Percentiles rank a stretch among this genome's conserved stretches.
phyloP scores from a whole-genome alignment of 108 stramenopile species.

The Skeletonema marinoi region DNA sequence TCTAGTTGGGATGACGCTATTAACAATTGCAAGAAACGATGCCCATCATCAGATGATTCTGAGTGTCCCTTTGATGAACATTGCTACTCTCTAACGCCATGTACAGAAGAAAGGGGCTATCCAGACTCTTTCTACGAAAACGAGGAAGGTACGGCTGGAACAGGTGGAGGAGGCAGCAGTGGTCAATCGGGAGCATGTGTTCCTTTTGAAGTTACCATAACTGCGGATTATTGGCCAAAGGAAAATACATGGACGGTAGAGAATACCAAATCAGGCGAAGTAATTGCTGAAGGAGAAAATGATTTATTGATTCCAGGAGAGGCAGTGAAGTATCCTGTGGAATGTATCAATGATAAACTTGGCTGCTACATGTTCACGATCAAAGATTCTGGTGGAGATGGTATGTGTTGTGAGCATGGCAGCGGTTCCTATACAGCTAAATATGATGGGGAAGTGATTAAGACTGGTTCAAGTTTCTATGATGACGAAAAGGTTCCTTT shows the following conservation, averaged over 20 bases:
- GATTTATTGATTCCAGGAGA: slow-evolving; percentile 36
- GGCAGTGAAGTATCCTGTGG: slow-evolving; percentile 1
- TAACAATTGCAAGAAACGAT: slow-evolving; percentile 27
- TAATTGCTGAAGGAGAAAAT: slow-evolving; percentile 26
- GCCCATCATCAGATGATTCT: slow-evolving; percentile 27
- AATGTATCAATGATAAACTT: slow-evolving; percentile 33
- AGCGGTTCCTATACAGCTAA: slow-evolving; percentile 32
- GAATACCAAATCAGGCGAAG: slow-evolving; percentile 25
- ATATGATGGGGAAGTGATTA: slow-evolving; percentile 21
- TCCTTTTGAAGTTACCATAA: slow-evolving; percentile 41
- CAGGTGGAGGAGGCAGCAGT: not conserved
- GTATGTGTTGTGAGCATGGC: slow-evolving; percentile 48
- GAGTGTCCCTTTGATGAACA: slow-evolving; percentile 35
- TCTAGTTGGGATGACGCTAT: slow-evolving; percentile 24
- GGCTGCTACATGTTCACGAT: slow-evolving; percentile 47
- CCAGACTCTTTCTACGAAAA: slow-evolving; percentile 15
- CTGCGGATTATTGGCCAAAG: slow-evolving; percentile 46
- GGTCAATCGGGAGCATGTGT: slow-evolving; percentile 18
- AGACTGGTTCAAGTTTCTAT: slow-evolving; percentile 34
- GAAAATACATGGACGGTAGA: slow-evolving; percentile 39
- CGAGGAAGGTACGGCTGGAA: slow-evolving; percentile 4
- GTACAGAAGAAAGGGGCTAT: slow-evolving; percentile 46
- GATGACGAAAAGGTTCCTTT: slow-evolving; percentile 26
- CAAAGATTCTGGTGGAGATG: slow-evolving; percentile 43
- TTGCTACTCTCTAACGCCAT: slow-evolving; percentile 36